A percentile compares a stretch with the other conserved stretches of the same genome.
Evolutionary conservation across 768 basidiomycete genomes (phyloP).

Genomic region (Rhodotorula diobovata): DNA sequence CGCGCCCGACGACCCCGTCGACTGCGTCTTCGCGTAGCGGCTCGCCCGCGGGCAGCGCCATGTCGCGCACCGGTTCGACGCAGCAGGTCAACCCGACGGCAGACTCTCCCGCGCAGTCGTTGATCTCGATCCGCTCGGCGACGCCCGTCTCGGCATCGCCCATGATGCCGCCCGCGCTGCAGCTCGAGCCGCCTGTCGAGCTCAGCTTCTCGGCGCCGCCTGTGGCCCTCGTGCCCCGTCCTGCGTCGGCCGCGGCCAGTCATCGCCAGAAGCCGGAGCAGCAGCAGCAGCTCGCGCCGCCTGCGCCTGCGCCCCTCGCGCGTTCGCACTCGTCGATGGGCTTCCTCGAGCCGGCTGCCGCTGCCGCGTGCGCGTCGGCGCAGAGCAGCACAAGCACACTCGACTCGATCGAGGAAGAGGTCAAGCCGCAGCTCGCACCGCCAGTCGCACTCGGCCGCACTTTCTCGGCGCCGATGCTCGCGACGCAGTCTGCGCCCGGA

Average conservation of each 20-base stretch:
- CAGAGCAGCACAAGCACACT: neutral
- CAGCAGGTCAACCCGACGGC: neutral
- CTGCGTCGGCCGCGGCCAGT: constrained; percentile 5
- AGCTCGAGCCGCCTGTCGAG: neutral
- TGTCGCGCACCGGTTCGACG: neutral
- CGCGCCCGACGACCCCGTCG: neutral
- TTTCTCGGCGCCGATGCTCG: constrained; percentile 10
- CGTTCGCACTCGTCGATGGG: constrained; percentile 17
- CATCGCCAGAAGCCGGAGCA: neutral
- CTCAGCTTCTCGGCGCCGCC: constrained; percentile 14
- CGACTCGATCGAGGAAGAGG: neutral
- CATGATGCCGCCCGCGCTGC: neutral
- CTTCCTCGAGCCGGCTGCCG: constrained; percentile 1
- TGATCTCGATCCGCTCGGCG: constrained; percentile 3
- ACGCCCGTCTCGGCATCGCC: constrained; percentile 7
- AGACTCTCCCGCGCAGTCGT: constrained; percentile 15
- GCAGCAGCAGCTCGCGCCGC: constrained; percentile 5
- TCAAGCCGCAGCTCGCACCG: neutral
- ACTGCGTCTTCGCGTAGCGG: neutral
- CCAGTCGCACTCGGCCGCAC: constrained; percentile 12
- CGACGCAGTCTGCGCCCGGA: neutral
- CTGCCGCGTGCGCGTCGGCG: neutral
- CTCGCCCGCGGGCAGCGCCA: constrained; percentile 9
- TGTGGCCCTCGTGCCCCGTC: constrained; percentile 1
- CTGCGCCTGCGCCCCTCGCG: neutral